Percentiles rank a stretch among this genome's conserved stretches.
These are phyloP conservation scores for Beauveria medogensis DNA, from an alignment of 2,329 filamentous ascomycete species.

Conservation along the genomic window DNA sequence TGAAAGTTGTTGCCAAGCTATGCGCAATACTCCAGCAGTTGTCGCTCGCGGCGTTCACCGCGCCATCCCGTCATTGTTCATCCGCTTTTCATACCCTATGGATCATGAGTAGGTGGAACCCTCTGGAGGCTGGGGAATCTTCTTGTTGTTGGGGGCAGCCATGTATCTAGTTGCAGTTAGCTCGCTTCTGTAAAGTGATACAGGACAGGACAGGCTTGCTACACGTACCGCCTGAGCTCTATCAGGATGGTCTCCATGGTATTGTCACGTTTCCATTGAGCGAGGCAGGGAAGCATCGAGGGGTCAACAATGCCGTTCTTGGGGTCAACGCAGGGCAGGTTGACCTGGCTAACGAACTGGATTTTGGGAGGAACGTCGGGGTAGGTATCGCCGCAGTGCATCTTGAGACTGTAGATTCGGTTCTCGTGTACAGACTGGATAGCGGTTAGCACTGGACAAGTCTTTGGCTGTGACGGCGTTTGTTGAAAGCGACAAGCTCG, in stretches of 20 bases:
- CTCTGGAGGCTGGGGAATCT: conserved; percentile 87
- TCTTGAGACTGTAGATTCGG: conserved; percentile 96
- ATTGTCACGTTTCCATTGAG: conserved; percentile 85
- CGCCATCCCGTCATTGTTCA: background rate
- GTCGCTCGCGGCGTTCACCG: background rate
- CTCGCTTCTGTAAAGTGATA: background rate
- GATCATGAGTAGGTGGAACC: conserved; percentile 48
- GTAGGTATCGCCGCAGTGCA: conserved; percentile 86
- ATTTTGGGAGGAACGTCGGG: conserved; percentile 84
- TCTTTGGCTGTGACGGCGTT: too few species aligned
- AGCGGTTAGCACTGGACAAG: background rate
- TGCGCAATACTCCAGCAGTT: background rate
- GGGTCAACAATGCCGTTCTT: conserved; percentile 79
- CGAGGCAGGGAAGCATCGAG: conserved; percentile 72
- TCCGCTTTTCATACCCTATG: background rate
- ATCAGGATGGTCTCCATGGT: conserved; percentile 93
- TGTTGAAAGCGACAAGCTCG: background rate
- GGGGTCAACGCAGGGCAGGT: conserved; percentile 87
- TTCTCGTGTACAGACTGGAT: conserved; percentile 88
- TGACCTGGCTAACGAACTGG: conserved; percentile 88
- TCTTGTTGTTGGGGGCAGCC: conserved; percentile 87
- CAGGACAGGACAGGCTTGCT: background rate
- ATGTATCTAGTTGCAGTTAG: conserved; percentile 59
- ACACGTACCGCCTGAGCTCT: conserved; percentile 65
- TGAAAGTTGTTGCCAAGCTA: background rate